phyloP scores from a whole-genome alignment of 305 asterid species.

The Galium porrigens region DNA sequence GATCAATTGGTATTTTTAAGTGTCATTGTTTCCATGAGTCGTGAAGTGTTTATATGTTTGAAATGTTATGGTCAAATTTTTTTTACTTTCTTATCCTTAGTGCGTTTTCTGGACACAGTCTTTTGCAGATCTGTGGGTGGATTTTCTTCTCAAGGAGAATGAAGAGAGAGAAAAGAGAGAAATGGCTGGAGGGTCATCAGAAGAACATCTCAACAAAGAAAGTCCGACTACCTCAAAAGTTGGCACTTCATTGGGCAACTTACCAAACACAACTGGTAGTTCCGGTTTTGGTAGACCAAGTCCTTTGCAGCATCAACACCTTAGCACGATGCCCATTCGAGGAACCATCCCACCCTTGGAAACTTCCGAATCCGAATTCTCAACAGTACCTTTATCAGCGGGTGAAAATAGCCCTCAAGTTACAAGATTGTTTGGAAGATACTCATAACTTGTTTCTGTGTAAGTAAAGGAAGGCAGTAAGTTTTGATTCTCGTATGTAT shows the following conservation, averaged over 20 bases:
- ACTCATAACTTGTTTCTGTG: constrained; percentile 30
- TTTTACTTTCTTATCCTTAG: background rate
- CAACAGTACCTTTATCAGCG: constrained; percentile 72
- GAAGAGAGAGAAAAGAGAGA: constrained; percentile 63
- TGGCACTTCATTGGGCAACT: constrained; percentile 25
- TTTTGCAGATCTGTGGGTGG: constrained; percentile 93
- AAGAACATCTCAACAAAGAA: constrained; percentile 25
- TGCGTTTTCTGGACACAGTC: constrained; percentile 36
- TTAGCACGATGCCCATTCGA: constrained; percentile 21
- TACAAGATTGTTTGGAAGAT: constrained; percentile 41
- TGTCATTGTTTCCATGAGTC: background rate
- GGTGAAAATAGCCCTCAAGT: constrained; percentile 37
- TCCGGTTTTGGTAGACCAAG: constrained; percentile 21
- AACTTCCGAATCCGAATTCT: constrained; percentile 61
- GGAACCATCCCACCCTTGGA: constrained; percentile 30
- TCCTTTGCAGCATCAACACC: constrained; percentile 15
- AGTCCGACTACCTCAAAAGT: constrained; percentile 15
- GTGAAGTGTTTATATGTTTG: background rate
- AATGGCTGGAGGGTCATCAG: constrained; percentile 27
- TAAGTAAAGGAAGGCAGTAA: constrained; percentile 27
- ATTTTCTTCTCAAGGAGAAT: constrained; percentile 76
- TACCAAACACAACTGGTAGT: constrained; percentile 15
- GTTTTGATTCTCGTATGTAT: background rate
- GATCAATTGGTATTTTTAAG: background rate
- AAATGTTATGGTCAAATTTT: background rate